Evolutionary conservation across 495 filamentous ascomycete genomes (phyloP).

Genomic region (Tuber indicum): DNA sequence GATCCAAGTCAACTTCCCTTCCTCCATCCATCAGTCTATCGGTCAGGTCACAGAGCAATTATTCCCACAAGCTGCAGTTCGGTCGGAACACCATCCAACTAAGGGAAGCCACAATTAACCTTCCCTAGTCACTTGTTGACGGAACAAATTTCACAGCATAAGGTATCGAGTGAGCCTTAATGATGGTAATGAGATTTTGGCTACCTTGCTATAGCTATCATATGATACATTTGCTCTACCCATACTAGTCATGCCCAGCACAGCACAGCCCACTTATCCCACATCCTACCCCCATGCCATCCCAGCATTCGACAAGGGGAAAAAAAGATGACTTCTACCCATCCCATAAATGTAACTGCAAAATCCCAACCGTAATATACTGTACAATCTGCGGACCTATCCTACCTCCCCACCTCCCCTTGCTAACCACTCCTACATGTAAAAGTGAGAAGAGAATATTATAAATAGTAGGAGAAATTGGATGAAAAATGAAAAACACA

Average conservation of each 20-base stretch:
- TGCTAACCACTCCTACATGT: neutral
- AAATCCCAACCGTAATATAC: neutral
- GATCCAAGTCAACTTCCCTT: too few relatives aligned
- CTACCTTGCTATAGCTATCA: neutral
- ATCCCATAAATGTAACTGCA: constrained; percentile 4
- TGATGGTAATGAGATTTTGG: neutral
- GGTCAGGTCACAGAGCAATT: too few relatives aligned
- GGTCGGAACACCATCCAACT: too few relatives aligned
- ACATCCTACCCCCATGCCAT: neutral
- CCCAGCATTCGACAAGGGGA: neutral
- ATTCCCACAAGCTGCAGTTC: too few relatives aligned
- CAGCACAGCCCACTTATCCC: neutral
- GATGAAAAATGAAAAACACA: neutral
- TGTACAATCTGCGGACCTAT: neutral
- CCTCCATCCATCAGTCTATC: too few relatives aligned
- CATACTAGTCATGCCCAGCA: neutral
- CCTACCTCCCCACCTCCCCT: neutral
- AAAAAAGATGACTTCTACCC: constrained; percentile 1
- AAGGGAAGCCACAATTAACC: neutral
- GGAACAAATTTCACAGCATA: neutral
- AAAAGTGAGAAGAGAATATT: neutral
- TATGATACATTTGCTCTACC: neutral
- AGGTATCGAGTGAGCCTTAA: neutral
- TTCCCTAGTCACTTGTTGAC: neutral
- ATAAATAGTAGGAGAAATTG: neutral